Evolutionary conservation across 2,329 filamentous ascomycete genomes (phyloP).

Genomic region (Drechslerella dactyloides): DNA sequence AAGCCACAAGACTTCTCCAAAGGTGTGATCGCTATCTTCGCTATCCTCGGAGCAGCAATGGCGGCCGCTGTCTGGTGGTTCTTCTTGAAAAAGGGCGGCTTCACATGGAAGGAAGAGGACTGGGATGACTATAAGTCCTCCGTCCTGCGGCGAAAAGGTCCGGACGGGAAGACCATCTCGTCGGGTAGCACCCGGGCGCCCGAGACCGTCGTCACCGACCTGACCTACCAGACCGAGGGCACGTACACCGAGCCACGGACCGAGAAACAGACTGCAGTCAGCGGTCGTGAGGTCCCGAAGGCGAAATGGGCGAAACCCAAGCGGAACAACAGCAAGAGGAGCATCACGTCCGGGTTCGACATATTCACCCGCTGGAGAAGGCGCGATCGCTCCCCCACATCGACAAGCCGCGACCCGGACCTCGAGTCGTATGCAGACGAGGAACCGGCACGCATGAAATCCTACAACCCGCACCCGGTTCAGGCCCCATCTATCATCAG

Average conservation of each 20-base stretch:
- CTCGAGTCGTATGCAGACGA: conserved; percentile 49
- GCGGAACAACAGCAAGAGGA: conserved; percentile 45
- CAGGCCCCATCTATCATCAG: conserved; percentile 31
- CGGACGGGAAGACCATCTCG: conserved; percentile 64
- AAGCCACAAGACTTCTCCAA: conserved; percentile 55
- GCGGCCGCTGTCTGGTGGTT: conserved; percentile 86
- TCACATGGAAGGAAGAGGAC: conserved; percentile 81
- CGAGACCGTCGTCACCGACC: conserved; percentile 46
- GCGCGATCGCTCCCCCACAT: conserved; percentile 35
- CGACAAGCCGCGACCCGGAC: conserved; percentile 34
- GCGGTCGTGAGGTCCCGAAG: conserved; percentile 21
- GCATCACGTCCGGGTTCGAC: conserved; percentile 18
- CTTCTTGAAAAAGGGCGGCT: conserved; percentile 97
- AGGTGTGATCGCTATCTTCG: conserved; percentile 84
- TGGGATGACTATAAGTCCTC: conserved; percentile 99
- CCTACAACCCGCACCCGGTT: conserved; percentile 44
- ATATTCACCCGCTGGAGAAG: conserved; percentile 41
- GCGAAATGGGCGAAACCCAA: conserved; percentile 43
- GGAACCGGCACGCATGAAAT: conserved; percentile 47
- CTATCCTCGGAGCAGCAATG: conserved; percentile 77
- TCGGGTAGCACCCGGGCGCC: conserved; percentile 49
- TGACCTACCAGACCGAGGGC: conserved; percentile 44
- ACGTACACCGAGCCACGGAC: conserved; percentile 18
- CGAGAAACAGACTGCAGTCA: conserved; percentile 34
- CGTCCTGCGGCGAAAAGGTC: conserved; percentile 71